Evolutionary conservation across 2,329 filamentous ascomycete genomes (phyloP).

Genomic region (Alternaria panax): DNA sequence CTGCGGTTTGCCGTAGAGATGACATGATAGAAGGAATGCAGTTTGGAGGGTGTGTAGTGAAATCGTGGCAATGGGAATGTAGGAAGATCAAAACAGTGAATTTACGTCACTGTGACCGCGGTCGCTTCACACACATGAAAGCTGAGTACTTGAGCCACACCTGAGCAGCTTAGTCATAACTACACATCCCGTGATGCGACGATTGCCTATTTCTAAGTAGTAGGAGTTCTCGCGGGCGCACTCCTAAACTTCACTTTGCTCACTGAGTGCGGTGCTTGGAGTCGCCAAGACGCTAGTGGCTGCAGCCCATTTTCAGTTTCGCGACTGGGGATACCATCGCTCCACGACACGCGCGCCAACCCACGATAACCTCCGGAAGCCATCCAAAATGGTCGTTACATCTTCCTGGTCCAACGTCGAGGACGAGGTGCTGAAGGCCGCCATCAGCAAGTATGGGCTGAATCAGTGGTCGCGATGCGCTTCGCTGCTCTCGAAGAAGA

Average conservation of each 20-base stretch:
- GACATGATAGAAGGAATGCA: neutral
- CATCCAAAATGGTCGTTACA: slow-evolving; percentile 55
- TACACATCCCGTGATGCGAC: neutral
- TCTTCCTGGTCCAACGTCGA: slow-evolving; percentile 65
- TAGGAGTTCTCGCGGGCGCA: neutral
- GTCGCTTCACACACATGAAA: slow-evolving; percentile 5
- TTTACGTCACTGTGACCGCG: slow-evolving; percentile 37
- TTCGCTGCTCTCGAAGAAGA: slow-evolving; percentile 94
- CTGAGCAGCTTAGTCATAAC: neutral
- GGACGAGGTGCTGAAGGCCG: slow-evolving; percentile 96
- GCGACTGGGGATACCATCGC: slow-evolving; percentile 26
- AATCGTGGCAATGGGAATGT: neutral
- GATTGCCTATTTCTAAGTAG: neutral
- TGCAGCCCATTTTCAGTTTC: slow-evolving; percentile 28
- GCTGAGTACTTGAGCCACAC: neutral
- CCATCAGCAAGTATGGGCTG: slow-evolving; percentile 53
- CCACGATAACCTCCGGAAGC: slow-evolving; percentile 55
- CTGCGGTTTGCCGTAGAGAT: neutral
- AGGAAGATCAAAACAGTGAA: neutral
- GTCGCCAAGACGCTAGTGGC: slow-evolving; percentile 31
- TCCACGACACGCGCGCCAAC: slow-evolving; percentile 17
- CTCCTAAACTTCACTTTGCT: neutral
- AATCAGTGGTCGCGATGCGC: slow-evolving; percentile 97
- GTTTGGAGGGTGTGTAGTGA: neutral
- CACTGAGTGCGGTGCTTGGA: slow-evolving; percentile 4